Conservation (phyloP, 331 rosid genomes). For the Telfairia occidentalis region DNA sequence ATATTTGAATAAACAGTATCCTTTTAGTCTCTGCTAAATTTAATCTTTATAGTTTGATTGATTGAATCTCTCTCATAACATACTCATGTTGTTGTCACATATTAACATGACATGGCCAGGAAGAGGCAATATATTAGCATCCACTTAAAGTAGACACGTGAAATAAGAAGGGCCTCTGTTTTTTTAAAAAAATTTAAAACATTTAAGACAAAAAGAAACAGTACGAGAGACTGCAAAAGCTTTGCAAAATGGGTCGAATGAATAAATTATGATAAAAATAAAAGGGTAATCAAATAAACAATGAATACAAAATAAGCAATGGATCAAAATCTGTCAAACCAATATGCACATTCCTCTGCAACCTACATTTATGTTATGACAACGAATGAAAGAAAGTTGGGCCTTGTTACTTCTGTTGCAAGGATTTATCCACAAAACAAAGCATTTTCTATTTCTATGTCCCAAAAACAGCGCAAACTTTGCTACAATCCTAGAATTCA, state of each 20-base stretch:
- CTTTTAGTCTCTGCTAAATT: background rate
- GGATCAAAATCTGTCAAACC: background rate
- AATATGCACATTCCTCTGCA: background rate
- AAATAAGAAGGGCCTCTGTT: no score
- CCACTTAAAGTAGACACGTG: no score
- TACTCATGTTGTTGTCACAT: background rate
- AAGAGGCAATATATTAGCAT: no score
- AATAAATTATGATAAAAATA: background rate
- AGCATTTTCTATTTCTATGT: background rate
- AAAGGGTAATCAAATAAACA: background rate
- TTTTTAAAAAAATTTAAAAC: no score
- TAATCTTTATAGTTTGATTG: background rate
- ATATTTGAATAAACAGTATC: background rate
- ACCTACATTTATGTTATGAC: background rate
- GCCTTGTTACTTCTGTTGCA: background rate
- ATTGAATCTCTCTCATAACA: background rate
- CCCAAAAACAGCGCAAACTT: background rate
- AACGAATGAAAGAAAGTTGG: background rate
- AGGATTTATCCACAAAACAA: background rate
- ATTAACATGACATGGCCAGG: no score
- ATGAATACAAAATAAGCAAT: background rate
- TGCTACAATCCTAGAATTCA: background rate
- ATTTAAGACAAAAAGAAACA: no score
- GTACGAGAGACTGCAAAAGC: background rate
- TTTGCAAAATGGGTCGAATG: background rate